These are phyloP conservation scores for Penicillium sp. DNA, from an alignment of 2,329 filamentous ascomycete genomes.

Conservation along the genomic window DNA sequence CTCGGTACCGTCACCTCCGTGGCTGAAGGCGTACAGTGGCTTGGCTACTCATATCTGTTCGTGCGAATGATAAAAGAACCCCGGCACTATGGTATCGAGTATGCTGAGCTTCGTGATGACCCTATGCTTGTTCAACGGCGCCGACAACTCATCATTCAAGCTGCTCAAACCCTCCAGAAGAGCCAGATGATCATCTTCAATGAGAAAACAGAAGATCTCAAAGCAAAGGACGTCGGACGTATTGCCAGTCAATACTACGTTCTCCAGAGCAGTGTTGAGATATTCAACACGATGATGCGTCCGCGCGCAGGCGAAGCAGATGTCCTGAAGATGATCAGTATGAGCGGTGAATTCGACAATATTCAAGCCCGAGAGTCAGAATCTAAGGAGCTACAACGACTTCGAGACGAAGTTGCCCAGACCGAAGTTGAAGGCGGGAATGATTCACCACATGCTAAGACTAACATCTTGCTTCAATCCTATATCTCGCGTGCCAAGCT, in stretches of 20 bases:
- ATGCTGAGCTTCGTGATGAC: slow-evolving; percentile 85
- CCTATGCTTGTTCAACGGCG: slow-evolving; percentile 82
- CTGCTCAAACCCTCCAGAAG: slow-evolving; percentile 80
- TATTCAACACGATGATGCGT: slow-evolving; percentile 95
- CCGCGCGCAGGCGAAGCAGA: slow-evolving; percentile 85
- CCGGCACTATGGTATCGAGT: slow-evolving; percentile 91
- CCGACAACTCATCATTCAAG: slow-evolving; percentile 82
- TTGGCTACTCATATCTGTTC: slow-evolving; percentile 96
- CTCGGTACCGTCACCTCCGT: slow-evolving; percentile 95
- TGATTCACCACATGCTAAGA: slow-evolving; percentile 77
- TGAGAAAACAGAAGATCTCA: slow-evolving; percentile 86
- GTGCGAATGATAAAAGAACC: slow-evolving; percentile 94
- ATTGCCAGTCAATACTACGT: slow-evolving; percentile 99
- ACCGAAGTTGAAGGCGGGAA: slow-evolving; percentile 74
- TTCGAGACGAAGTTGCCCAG: slow-evolving; percentile 69
- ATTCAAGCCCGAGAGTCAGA: slow-evolving; percentile 91
- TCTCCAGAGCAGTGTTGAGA: slow-evolving; percentile 85
- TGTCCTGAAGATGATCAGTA: slow-evolving; percentile 91
- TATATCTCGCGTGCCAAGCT: slow-evolving; percentile 86
- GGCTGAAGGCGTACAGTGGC: slow-evolving; percentile 90
- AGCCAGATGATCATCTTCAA: slow-evolving; percentile 99
- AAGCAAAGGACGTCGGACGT: slow-evolving; percentile 90
- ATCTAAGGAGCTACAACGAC: slow-evolving; percentile 75
- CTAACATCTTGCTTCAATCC: slow-evolving; percentile 89
- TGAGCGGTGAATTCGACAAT: slow-evolving; percentile 98